Evolutionary conservation across 768 basidiomycete genomes (phyloP), one percentile per base, ranked within the genome.

Genomic region (Agrocybe chaxingu): DNA sequence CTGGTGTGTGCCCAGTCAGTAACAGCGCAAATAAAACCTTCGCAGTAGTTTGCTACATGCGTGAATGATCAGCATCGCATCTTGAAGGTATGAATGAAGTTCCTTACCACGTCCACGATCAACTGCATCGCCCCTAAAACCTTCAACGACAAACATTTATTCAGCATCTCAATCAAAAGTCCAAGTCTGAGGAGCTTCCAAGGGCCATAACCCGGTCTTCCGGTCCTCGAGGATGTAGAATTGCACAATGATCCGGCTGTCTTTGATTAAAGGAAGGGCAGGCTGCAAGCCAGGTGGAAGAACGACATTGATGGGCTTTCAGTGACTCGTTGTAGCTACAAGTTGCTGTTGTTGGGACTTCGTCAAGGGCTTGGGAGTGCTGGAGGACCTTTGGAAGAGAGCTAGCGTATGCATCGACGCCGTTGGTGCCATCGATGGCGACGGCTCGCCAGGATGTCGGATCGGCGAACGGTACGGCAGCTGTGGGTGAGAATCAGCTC

Each of bases 381-480:
- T 41, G 11, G 47, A 44, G 12, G 42, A 16, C 24, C 24, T 0
- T 24, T 24, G 10, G 51, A 33, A 5, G 50, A 24, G 53, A 37
- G 6, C 47, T 48, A 34, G 60, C 53, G 47, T 75, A 72, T 30
- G 69, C 18, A 45, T 77, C 65, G 9, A 65, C 50, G 4, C 76
- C 78, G 53, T 85, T 85, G 2, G 82, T 84, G 9, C 69, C 75
- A 5, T 55, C 48, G 8, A 69, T 65, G 29, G 79, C 78, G 8
- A 72, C 65, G 9, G 70, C 69, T 12, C 74, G 67, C 65, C 75
- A 81, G 1, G 80, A 76, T 2, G 69, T 66, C 5, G 68, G 67
- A 57, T 80, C 72, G 1, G 76, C 78, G 61, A 82, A 85, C 79
- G 76, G 58, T 82, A 84, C 4, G 84, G 82, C 41, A 84, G 55